Percentiles rank a stretch among this genome's conserved stretches.
These are phyloP conservation scores for Epichloe coenophiala DNA, from an alignment of 2,329 filamentous ascomycete genomes.

Conservation along the genomic window DNA sequence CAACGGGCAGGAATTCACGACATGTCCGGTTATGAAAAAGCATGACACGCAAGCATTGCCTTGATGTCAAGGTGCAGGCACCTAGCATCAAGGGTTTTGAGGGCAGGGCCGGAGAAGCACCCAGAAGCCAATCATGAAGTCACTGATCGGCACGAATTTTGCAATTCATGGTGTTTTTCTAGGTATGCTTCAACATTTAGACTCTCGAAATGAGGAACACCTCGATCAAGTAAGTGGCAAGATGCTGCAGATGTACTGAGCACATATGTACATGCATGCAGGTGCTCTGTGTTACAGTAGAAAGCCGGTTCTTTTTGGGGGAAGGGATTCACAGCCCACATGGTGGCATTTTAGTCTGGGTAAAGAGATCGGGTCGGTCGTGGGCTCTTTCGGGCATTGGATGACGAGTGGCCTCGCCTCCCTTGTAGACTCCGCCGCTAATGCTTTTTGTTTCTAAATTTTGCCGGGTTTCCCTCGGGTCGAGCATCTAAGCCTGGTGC, in stretches of 20 bases:
- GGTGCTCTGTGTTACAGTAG: no score
- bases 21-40: no score
- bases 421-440: slow-evolving; percentile 3
- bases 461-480: not conserved
- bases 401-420: not conserved
- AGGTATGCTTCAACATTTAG: no score
- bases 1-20: not conserved
- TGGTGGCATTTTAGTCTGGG: not conserved
- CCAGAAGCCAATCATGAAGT: not conserved
- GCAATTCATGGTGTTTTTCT: not conserved
- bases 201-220: not conserved
- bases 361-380: not conserved
- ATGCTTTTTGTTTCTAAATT: not conserved
- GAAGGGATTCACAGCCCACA: not conserved
- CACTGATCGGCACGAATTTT: not conserved
- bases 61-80: not conserved
- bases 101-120: not conserved
- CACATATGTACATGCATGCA: no score
- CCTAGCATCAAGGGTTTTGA: not conserved
- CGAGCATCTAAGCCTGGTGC: not conserved
- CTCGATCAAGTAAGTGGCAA: not conserved
- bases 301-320: no score
- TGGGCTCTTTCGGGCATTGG: not conserved
- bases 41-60: no score
- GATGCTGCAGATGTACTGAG: not conserved